These are phyloP conservation scores for Sclerotinia sclerotiorum DNA, from an alignment of 2,329 filamentous ascomycete species.

Conservation along the genomic window DNA sequence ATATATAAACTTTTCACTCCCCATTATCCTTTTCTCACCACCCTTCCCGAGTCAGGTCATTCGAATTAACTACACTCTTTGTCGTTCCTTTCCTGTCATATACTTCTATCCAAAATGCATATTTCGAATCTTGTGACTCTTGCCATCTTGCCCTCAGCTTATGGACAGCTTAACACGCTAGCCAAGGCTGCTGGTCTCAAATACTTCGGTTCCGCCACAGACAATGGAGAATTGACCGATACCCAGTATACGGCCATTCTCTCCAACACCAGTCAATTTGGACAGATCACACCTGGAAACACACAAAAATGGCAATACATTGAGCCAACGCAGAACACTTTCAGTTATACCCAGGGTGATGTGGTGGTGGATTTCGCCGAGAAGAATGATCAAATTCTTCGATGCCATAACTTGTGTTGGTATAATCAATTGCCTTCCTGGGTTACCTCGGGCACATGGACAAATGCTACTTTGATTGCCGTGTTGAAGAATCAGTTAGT, in stretches of 20 bases:
- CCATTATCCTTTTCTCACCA: neutral
- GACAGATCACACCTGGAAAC: slow-evolving; percentile 64
- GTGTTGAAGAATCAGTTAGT: slow-evolving; percentile 55
- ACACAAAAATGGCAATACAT: slow-evolving; percentile 63
- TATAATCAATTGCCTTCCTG: slow-evolving; percentile 55
- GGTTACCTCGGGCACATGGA: slow-evolving; percentile 54
- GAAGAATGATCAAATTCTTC: slow-evolving; percentile 52
- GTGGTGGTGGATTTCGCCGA: slow-evolving; percentile 50
- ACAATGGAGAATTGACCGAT: slow-evolving; percentile 51
- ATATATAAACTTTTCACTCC: slow-evolving; percentile 11
- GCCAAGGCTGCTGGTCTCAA: slow-evolving; percentile 53
- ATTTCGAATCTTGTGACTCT: slow-evolving; percentile 20
- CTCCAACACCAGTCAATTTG: slow-evolving; percentile 57
- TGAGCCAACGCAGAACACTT: slow-evolving; percentile 56
- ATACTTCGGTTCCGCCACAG: slow-evolving; percentile 60
- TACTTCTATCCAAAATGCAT: slow-evolving; percentile 23
- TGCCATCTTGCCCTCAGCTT: slow-evolving; percentile 24
- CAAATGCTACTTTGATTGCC: slow-evolving; percentile 54
- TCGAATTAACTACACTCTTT: slow-evolving; percentile 10
- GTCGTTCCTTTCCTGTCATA: neutral
- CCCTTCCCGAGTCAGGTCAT: slow-evolving; percentile 10
- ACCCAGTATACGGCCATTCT: slow-evolving; percentile 56
- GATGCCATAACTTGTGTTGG: slow-evolving; percentile 61
- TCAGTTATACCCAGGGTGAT: slow-evolving; percentile 60
- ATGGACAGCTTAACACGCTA: slow-evolving; percentile 40